Conservation (phyloP, 139 green algal species). For the Ettlia oleoabundans region DNA sequence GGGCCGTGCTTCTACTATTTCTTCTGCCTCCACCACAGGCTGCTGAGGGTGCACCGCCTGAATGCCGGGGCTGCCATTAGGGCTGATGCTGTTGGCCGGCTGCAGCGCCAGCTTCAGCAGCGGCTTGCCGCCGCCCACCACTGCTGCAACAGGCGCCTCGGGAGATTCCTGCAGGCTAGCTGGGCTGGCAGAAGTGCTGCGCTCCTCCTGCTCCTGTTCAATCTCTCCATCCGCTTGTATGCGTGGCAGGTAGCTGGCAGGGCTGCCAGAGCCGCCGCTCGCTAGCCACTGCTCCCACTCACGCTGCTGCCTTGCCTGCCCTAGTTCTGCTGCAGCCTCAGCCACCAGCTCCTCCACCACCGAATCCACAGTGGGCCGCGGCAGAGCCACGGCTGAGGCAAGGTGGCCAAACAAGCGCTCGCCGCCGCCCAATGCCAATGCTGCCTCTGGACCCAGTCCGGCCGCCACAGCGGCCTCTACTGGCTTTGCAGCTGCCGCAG, state of each 20-base stretch:
- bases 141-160: neutral
- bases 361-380: too few species aligned
- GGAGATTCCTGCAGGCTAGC: too few species aligned
- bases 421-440: too few species aligned
- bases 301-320: neutral
- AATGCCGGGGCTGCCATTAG: constrained; percentile 27
- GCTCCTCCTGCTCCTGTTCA: too few species aligned
- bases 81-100: constrained; percentile 7
- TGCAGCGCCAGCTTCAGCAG: constrained; percentile 1
- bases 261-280: neutral
- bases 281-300: neutral
- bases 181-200: too few species aligned
- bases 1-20: too few species aligned
- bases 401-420: too few species aligned
- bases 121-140: neutral
- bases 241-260: neutral
- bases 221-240: too few species aligned
- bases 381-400: too few species aligned
- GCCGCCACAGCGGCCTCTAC: neutral
- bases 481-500: too few species aligned
- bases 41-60: constrained; percentile 17
- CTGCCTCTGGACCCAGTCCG: neutral
- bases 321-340: constrained; percentile 4
- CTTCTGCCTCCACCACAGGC: too few species aligned
- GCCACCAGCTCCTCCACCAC: constrained; percentile 6